Conservation (phyloP, 768 basidiomycete genomes). For the Lyophyllum decastes region DNA sequence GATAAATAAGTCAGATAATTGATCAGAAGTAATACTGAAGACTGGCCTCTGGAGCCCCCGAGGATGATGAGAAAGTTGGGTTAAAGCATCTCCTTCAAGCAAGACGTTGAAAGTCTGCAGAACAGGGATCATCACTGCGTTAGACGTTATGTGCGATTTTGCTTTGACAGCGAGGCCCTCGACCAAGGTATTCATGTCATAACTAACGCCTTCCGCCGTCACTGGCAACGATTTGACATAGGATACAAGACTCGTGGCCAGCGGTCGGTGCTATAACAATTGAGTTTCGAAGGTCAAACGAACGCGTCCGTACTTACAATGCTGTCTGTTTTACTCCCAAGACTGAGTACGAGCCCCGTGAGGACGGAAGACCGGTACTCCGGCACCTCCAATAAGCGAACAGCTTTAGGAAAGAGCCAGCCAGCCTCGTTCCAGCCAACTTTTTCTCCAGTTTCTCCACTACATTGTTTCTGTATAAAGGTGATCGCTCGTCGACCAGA, state of each 20-base stretch:
- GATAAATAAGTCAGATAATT: conserved; percentile 10
- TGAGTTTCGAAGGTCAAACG: neutral
- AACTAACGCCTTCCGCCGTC: conserved; percentile 29
- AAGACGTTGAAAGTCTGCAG: conserved; percentile 76
- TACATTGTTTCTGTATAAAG: conserved; percentile 21
- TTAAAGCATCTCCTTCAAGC: conserved; percentile 67
- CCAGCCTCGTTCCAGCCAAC: conserved; percentile 69
- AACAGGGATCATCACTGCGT: conserved; percentile 79
- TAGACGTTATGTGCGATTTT: conserved; percentile 55
- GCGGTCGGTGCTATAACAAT: conserved; percentile 62
- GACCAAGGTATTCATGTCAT: conserved; percentile 53
- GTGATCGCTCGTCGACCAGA: neutral
- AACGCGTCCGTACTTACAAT: conserved; percentile 56
- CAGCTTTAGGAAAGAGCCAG: conserved; percentile 76
- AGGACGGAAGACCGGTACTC: conserved; percentile 66
- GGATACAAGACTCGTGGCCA: conserved; percentile 57
- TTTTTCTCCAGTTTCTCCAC: conserved; percentile 37
- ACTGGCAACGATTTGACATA: conserved; percentile 60
- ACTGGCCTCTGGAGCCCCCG: conserved; percentile 56
- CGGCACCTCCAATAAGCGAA: conserved; percentile 61
- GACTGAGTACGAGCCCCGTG: conserved; percentile 72
- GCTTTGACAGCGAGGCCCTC: conserved; percentile 59
- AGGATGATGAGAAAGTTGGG: conserved; percentile 43
- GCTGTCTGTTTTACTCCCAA: conserved; percentile 83
- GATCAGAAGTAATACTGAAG: neutral